Evolutionary conservation across 768 basidiomycete species (phyloP).

Genomic region (Phylloporus rhodoxanthus): DNA sequence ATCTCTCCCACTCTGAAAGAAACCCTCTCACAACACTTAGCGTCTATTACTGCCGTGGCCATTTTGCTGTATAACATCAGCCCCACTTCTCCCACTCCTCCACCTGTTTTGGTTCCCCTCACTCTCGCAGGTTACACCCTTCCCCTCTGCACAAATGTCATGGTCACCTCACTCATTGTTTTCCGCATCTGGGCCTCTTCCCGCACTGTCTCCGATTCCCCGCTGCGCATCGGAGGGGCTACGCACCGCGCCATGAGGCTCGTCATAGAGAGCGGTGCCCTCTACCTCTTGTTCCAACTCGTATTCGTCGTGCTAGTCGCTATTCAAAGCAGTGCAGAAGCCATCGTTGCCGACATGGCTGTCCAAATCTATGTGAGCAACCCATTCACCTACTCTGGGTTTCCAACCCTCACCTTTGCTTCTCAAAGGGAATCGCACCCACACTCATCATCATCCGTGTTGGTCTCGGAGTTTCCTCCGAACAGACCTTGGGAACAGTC

Average conservation of each 20-base stretch:
- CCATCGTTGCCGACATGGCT: conserved; percentile 33
- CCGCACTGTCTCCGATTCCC: conserved; percentile 7
- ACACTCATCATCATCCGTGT: conserved; percentile 35
- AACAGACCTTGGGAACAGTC: conserved; percentile 12
- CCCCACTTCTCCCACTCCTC: conserved; percentile 31
- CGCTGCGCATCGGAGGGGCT: conserved; percentile 10
- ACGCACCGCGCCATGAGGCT: conserved; percentile 29
- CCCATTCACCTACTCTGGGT: background rate
- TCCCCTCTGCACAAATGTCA: conserved; percentile 37
- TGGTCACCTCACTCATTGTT: conserved; percentile 39
- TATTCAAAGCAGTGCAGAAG: conserved; percentile 30
- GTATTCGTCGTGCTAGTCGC: conserved; percentile 38
- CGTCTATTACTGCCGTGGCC: conserved; percentile 27
- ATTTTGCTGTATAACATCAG: conserved; percentile 25
- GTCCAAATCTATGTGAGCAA: conserved; percentile 38
- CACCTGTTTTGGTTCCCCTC: conserved; percentile 31
- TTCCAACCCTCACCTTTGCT: background rate
- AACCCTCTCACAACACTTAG: conserved; percentile 12
- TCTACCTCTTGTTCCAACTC: conserved; percentile 37
- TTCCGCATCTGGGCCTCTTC: conserved; percentile 33
- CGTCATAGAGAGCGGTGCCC: conserved; percentile 36
- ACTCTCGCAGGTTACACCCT: conserved; percentile 34
- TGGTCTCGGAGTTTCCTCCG: conserved; percentile 27
- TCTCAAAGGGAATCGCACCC: conserved; percentile 29
- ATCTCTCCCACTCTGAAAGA: background rate